Conservation (phyloP, 2,329 filamentous ascomycete species). For the Esteya vermicola region DNA sequence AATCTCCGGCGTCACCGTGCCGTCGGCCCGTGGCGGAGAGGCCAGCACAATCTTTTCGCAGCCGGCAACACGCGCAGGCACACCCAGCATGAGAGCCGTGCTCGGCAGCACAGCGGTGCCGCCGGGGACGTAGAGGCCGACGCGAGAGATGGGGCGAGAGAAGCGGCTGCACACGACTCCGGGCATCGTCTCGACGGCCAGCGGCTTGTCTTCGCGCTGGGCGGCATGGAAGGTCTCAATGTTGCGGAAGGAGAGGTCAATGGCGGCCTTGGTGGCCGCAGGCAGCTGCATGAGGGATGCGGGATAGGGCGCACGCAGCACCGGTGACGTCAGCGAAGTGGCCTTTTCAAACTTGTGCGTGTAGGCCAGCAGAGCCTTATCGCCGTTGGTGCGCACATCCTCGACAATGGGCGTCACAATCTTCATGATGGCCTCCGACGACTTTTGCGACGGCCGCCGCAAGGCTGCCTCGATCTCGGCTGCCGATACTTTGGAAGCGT, state of each 20-base stretch:
- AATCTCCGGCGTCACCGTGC: constrained; percentile 87
- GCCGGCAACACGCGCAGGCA: constrained; percentile 92
- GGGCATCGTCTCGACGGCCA: constrained; percentile 93
- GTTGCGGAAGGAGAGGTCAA: constrained; percentile 87
- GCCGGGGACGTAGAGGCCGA: constrained; percentile 92
- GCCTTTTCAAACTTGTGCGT: constrained; percentile 98
- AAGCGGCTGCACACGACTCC: constrained; percentile 92
- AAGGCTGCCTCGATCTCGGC: constrained; percentile 59
- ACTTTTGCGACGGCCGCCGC: constrained; percentile 83
- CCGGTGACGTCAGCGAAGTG: constrained; percentile 75
- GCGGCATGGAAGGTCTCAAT: constrained; percentile 89
- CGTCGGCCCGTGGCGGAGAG: constrained; percentile 78
- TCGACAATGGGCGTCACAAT: constrained; percentile 88
- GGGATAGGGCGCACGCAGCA: constrained; percentile 81
- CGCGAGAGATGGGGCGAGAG: constrained; percentile 78
- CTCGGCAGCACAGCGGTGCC: constrained; percentile 95
- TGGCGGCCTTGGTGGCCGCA: constrained; percentile 76
- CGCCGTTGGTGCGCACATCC: constrained; percentile 68
- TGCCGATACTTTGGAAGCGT: constrained; percentile 49
- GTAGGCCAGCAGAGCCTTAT: constrained; percentile 78
- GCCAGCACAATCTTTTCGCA: constrained; percentile 92
- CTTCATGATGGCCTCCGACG: constrained; percentile 82
- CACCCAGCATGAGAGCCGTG: constrained; percentile 93
- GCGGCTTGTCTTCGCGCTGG: constrained; percentile 68
- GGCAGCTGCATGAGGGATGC: constrained; percentile 72